Evolutionary conservation across 192 early-diverging fungal genomes (phyloP).

Genomic region (Linnemannia hyalina): DNA sequence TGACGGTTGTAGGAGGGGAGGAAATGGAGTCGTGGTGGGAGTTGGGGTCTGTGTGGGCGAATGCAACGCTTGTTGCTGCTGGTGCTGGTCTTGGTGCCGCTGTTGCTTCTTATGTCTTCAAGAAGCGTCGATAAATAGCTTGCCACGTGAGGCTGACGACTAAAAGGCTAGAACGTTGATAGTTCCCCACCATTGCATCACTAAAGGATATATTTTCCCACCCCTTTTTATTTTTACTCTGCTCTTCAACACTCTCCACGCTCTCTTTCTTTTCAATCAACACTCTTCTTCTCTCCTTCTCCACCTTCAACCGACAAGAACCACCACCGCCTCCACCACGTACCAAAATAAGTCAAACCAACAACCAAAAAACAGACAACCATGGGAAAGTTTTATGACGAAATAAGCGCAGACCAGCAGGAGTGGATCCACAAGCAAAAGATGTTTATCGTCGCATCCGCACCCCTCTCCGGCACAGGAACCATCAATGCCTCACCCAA

Average conservation of each 20-base stretch:
- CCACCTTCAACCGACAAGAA: background rate
- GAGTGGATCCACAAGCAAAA: conserved; percentile 65
- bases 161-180: too few relatives aligned
- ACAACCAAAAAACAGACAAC: background rate
- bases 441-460: conserved; percentile 62
- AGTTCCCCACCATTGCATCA: too few relatives aligned
- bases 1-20: background rate
- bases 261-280: too few relatives aligned
- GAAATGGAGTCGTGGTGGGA: background rate
- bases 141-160: too few relatives aligned
- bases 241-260: too few relatives aligned
- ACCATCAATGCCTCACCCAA: conserved; percentile 69
- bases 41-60: background rate
- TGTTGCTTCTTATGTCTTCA: background rate
- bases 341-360: background rate
- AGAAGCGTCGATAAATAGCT: background rate
- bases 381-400: conserved; percentile 62
- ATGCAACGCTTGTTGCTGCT: conserved; percentile 3
- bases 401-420: conserved; percentile 52
- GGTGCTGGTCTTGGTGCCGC: conserved; percentile 12
- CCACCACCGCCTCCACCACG: background rate
- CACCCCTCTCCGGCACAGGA: conserved; percentile 58
- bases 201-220: too few relatives aligned
- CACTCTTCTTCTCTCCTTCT: background rate
- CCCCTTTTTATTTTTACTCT: too few relatives aligned